Evolutionary conservation across 176 grass and related monocot genomes (phyloP).

Genomic region (Alopecurus myosuroides): DNA sequence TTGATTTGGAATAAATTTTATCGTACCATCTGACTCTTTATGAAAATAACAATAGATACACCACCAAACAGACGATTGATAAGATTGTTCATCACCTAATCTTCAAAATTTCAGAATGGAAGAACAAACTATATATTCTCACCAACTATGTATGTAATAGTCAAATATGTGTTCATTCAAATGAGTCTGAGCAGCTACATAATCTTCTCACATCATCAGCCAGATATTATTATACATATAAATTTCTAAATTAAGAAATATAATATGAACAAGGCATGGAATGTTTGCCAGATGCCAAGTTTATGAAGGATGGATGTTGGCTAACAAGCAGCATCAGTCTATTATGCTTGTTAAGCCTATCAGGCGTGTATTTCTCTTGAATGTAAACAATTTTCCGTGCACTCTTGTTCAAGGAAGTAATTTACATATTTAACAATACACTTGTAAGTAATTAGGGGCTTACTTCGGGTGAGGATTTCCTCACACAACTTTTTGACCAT

Average conservation of each 20-base stretch:
- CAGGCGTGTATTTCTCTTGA: background rate
- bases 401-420: background rate
- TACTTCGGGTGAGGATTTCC: slow-evolving; percentile 55
- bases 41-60: background rate
- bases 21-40: background rate
- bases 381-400: background rate
- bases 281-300: background rate
- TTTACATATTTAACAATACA: background rate
- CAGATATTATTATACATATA: background rate
- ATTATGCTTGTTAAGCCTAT: no score
- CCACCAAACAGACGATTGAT: background rate
- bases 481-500: slow-evolving; percentile 61
- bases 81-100: background rate
- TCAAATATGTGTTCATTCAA: background rate
- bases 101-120: background rate
- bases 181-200: background rate
- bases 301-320: background rate
- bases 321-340: background rate
- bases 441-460: background rate
- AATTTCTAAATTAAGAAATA: background rate
- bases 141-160: background rate
- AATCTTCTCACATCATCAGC: background rate
- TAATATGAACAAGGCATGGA: background rate
- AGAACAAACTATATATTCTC: background rate
- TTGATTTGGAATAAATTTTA: background rate